phyloP scores from a whole-genome alignment of 1,284 basidiomycete species.

The Phlebopus sp. region DNA sequence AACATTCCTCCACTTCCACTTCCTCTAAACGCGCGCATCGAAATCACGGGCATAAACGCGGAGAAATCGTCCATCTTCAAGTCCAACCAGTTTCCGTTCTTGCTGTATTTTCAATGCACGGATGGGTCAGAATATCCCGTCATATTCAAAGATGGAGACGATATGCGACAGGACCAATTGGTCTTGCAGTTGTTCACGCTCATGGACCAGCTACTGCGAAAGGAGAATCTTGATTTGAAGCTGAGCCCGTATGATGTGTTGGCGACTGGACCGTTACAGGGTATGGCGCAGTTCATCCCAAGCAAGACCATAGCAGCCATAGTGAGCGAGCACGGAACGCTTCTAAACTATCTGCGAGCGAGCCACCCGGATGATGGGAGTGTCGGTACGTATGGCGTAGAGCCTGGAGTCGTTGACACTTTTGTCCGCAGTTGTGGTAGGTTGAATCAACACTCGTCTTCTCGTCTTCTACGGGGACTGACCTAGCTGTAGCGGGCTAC shows the following conservation, averaged over 20 bases:
- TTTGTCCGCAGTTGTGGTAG: slow-evolving; percentile 96
- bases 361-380: slow-evolving; percentile 90
- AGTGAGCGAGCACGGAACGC: slow-evolving; percentile 87
- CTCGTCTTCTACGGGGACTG: slow-evolving; percentile 1
- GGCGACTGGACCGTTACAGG: slow-evolving; percentile 89
- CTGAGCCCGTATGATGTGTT: slow-evolving; percentile 92
- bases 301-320: slow-evolving; percentile 95
- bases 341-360: slow-evolving; percentile 86
- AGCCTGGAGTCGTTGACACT: slow-evolving; percentile 90
- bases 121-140: slow-evolving; percentile 83
- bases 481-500: slow-evolving; percentile 76
- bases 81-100: slow-evolving; percentile 90
- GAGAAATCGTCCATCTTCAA: slow-evolving; percentile 98
- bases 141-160: slow-evolving; percentile 99
- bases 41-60: slow-evolving; percentile 81
- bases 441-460: slow-evolving; percentile 31
- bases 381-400: slow-evolving; percentile 89
- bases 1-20: slow-evolving; percentile 79
- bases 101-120: slow-evolving; percentile 85
- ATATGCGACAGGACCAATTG: slow-evolving; percentile 96
- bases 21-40: slow-evolving; percentile 84
- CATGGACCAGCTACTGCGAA: slow-evolving; percentile 92
- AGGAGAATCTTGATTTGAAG: slow-evolving; percentile 94
- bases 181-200: slow-evolving; percentile 97
- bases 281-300: slow-evolving; percentile 95